A percentile compares a stretch with the other conserved stretches of the same genome.
Evolutionary conservation across 1,284 basidiomycete genomes (phyloP).

Genomic region (Malassezia dermatis): DNA sequence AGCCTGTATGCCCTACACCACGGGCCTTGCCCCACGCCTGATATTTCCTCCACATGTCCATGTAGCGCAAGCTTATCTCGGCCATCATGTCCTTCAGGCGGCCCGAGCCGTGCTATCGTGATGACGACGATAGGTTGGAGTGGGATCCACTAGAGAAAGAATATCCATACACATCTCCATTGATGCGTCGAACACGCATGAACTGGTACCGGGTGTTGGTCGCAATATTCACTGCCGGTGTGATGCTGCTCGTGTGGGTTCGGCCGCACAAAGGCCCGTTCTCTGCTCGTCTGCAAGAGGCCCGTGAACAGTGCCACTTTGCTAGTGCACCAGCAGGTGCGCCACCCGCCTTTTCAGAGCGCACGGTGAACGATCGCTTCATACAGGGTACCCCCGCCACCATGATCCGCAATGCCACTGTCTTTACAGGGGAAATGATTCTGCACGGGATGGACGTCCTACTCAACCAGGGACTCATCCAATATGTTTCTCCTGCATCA

Average conservation of each 20-base stretch:
- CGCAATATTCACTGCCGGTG: neutral
- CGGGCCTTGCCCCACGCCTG: neutral
- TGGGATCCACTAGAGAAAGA: neutral
- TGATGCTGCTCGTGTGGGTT: neutral
- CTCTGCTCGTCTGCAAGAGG: neutral
- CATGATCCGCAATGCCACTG: conserved; percentile 64
- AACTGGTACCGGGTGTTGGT: neutral
- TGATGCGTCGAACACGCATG: neutral
- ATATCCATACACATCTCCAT: neutral
- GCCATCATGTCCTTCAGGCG: neutral
- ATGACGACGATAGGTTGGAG: neutral
- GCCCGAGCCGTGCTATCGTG: neutral
- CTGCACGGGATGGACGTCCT: conserved; percentile 52
- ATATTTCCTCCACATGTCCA: neutral
- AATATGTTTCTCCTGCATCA: conserved; percentile 43
- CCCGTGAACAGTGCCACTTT: conserved; percentile 19
- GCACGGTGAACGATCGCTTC: conserved; percentile 62
- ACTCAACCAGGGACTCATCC: conserved; percentile 51
- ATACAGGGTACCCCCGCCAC: conserved; percentile 59
- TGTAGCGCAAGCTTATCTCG: neutral
- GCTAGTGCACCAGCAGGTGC: conserved; percentile 47
- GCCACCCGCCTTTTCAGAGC: conserved; percentile 53
- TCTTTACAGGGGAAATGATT: conserved; percentile 68
- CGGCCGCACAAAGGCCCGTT: neutral
- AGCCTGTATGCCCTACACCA: neutral